Base-by-base conservation (phyloP, 1,139 yeast species). In the Kodamaea suecica region DNA sequence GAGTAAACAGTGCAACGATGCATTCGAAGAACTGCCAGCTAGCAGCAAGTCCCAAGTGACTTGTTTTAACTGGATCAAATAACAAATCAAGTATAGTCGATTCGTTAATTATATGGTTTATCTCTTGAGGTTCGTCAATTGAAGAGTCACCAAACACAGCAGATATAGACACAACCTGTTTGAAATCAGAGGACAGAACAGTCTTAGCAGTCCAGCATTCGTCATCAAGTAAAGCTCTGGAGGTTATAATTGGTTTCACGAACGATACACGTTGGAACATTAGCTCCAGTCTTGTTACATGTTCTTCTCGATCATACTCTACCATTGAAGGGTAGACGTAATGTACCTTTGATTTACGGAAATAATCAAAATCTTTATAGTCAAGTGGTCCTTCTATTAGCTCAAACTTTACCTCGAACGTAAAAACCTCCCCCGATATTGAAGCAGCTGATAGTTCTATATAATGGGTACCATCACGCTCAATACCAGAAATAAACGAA, bases 141-240 rank as follows among this genome's bases (percentile, higher is more conserved):
- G 53, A 47, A 3, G 53, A 50, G 42, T 67, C 68, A 0, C 83
- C 82, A 3, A 75, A 68, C 35, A 78, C 63, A 10, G 71, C 73
- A 14, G 58, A 50, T 3, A 79, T 44, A 2, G 76, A 66, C 17
- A 59, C 55, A 1, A 81, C 86, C 10, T 60, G 60, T 38, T 66
- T 63, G 57, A 82, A 81, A 42, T 58, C 65, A 4, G 44, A 44
- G 1, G 63, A 53, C 10, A 55, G 49, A 1, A 80, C 52, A 1
- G 66, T 63, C 31, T 62, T 63, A 9, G 69, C 56, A 1, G 84
- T 70, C 86, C 87, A 80, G 34, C 76, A 76, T 41, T 70, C 73
- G 31, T 76, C 80, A 4, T 58, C 59, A 19, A 78, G 45, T 9
- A 66, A 45, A 1, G 66, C 49, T 31, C 72, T 35, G 5, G 51